Evolutionary conservation across 441 rosid genomes (phyloP).

Genomic region (Bruguiera hainesii): DNA sequence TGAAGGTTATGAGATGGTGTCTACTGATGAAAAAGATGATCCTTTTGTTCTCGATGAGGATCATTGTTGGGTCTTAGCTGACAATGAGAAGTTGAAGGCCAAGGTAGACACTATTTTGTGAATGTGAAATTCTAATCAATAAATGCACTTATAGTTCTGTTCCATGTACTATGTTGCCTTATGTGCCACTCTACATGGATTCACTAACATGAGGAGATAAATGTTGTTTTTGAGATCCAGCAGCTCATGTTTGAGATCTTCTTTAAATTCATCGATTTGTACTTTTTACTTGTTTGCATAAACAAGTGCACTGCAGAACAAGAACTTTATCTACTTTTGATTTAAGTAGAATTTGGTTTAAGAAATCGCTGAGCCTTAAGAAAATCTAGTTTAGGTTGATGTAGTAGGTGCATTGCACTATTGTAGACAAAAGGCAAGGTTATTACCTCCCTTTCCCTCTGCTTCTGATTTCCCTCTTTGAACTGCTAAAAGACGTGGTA

Average conservation of each 20-base stretch:
- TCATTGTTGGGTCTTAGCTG: constrained; percentile 90
- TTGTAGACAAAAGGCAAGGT: neutral
- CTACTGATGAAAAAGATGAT: constrained; percentile 66
- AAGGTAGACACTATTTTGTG: constrained; percentile 46
- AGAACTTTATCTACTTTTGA: neutral
- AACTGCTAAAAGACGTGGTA: too few relatives aligned
- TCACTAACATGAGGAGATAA: neutral
- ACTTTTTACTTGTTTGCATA: too few relatives aligned
- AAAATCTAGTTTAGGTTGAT: constrained; percentile 1
- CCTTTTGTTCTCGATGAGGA: constrained; percentile 76
- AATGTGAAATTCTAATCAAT: constrained; percentile 1
- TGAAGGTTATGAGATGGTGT: constrained; percentile 89
- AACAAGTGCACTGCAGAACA: neutral
- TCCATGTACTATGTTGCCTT: constrained; percentile 2
- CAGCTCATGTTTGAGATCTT: too few relatives aligned
- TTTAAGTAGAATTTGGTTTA: neutral
- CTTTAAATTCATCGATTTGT: too few relatives aligned
- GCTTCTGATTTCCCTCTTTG: too few relatives aligned
- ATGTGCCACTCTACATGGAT: neutral
- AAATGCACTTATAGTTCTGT: constrained; percentile 2
- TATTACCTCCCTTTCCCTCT: too few relatives aligned
- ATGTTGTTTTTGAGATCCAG: neutral
- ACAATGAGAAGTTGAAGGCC: constrained; percentile 65
- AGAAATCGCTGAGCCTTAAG: neutral
- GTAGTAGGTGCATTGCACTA: neutral